Conservation (phyloP, 495 filamentous ascomycete genomes). For the Arthonia radiata region DNA sequence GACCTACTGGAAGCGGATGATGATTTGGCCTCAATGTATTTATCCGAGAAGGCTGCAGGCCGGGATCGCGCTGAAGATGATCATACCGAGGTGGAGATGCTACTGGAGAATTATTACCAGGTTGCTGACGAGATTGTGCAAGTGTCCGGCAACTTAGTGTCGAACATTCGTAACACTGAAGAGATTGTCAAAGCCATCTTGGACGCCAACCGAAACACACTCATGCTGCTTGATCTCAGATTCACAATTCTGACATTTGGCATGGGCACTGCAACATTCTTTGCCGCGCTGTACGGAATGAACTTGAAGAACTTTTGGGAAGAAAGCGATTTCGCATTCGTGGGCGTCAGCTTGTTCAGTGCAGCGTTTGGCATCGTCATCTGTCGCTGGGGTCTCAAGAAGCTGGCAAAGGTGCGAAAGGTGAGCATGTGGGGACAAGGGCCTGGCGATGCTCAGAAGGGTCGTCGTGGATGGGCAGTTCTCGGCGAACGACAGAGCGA, state of each 20-base stretch:
- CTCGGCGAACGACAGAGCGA: too few relatives aligned
- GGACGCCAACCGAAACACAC: conserved; percentile 90
- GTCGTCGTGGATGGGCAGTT: too few relatives aligned
- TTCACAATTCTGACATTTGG: conserved; percentile 88
- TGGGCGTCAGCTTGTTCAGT: conserved; percentile 41
- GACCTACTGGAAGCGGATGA: conserved; percentile 96
- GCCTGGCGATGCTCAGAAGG: too few relatives aligned
- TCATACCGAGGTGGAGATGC: conserved; percentile 89
- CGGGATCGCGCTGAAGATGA: conserved; percentile 56
- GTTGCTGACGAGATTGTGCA: conserved; percentile 96
- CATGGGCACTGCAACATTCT: conserved; percentile 73
- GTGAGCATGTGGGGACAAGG: conserved; percentile 75
- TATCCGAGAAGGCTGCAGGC: conserved; percentile 62
- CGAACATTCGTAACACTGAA: conserved; percentile 91
- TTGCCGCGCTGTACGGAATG: conserved; percentile 96
- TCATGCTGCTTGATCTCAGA: conserved; percentile 93
- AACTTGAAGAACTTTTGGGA: conserved; percentile 98
- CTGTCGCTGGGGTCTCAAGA: conserved; percentile 53
- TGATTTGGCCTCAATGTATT: conserved; percentile 83
- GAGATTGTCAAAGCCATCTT: conserved; percentile 96
- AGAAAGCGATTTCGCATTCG: conserved; percentile 78
- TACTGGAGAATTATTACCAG: conserved; percentile 93
- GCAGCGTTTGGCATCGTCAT: conserved; percentile 50
- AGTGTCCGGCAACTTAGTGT: conserved; percentile 72
- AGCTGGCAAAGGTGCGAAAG: conserved; percentile 65